Base-by-base conservation (phyloP, 768 basidiomycete genomes). In the Piloderma croceum region DNA sequence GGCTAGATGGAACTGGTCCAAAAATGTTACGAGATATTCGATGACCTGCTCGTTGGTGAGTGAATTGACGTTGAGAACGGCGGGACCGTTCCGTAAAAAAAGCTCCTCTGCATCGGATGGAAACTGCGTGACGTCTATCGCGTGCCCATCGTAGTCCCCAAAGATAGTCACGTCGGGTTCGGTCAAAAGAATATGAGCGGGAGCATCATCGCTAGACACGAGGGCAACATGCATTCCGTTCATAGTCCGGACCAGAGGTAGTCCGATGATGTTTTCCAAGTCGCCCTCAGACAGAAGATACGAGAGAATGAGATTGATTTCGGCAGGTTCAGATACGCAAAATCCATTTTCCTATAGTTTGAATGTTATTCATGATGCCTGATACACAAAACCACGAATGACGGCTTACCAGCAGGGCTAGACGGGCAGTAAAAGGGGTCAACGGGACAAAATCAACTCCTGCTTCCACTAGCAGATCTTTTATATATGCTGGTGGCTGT, bases 271-370 rank as follows among this genome's bases (percentile, higher is more conserved):
- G 37, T 64, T 57, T 13, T 44, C 41, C 13, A 71, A 36, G 19
- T 66, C 48, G 1, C 48, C 38, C 0, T 54, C 53, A 1, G 63
- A 63, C 3, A 73, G 47, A 1, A 73, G 57, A 43, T 69, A 74
- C 29, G 44, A 20, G 2, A 60, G 31, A 21, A 60, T 46, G 2
- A 39, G 27, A 2, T 39, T 19, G 19, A 48, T 45, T 33, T 50
- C 41, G 31, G 41, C 23, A 6, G 33, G 7, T 41, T 34, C n/a
- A 51, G 24, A 22, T 42, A 20, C 5, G 23, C 31, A 15, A 63
- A 43, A 0, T 40, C 25, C 13, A 38, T 31, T n/a, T n/a, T n/a
- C n/a, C n/a, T n/a, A n/a, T n/a, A n/a, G n/a, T n/a, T n/a, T n/a
- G n/a, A n/a, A n/a, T n/a, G n/a, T n/a, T n/a, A n/a, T n/a, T n/a